Base-by-base conservation (phyloP, 352 stramenopile species). In the Elongisporangium anandrum region DNA sequence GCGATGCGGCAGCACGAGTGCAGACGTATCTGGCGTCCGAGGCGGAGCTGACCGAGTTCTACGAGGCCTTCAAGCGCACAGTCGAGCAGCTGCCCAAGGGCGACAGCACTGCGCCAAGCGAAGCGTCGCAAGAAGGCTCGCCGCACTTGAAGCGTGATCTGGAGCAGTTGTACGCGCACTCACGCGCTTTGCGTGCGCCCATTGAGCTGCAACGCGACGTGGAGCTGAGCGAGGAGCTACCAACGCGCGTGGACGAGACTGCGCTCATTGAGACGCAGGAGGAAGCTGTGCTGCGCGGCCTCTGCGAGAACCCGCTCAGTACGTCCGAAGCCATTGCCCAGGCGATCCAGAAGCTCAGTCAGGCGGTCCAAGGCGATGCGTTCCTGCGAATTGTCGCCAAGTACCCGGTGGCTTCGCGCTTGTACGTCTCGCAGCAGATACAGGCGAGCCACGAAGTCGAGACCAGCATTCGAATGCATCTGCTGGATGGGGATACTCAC, bases 291-390 rank as follows among this genome's bases (percentile, higher is more conserved):
- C 59, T 87, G 0, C 72, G 74, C 24, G 75, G 75, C 3, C 53
- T 82, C 24, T 79, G 70, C 52, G 56, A 56, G 20, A 81, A 78
- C 52, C 67, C 70, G 15, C 52, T 83, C 22, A 84, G 75, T 20
- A 83, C 79, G 13, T 68, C 77, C 0, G 75, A 85, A 47, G 68
- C 65, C 0, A 67, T 87, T 22, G 68, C 79, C 57, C 67, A 76
- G 41, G 70, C 76, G 2, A 70, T 77, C 50, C 52, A 75, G 8
- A 63, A 75, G 19, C 57, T 89, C 6, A 53, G 57, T 1, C 54
- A 61, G 29, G 68, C 73, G 38, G n/a, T 68, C 2, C 56, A 58
- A 16, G 60, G 72, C 2, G 62, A 79, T 13, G 67, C 73, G 5
- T 72, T 85, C 49, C 23, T 86, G 12, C 50, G 64, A 5, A 50